Evolutionary conservation across 768 basidiomycete species (phyloP), one percentile per base, ranked within the genome.

Genomic region (Nidularia sp.): DNA sequence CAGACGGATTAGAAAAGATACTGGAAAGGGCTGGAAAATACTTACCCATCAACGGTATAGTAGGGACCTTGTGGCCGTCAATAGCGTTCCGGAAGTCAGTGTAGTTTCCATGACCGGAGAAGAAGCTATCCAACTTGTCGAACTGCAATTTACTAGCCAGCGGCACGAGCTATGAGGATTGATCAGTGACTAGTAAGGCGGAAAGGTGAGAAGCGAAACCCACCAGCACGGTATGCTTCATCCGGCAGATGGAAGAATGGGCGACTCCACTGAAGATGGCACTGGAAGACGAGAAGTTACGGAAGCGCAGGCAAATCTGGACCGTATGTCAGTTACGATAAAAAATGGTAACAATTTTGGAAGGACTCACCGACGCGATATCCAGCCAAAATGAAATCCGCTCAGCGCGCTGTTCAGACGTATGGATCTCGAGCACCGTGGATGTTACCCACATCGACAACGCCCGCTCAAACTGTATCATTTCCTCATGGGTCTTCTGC

Each of bases 231-330:
- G 71, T 71, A 34, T 62, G 60, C 46, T 66, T 70, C 48, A 75
- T 53, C 13, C 74, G 61, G 33, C 66, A 61, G 12, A 80, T 66
- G 5, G 70, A 62, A 1, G 67, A 68, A 46, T 67, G 66, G n/a
- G 69, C 70, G 33, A 81, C 65, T 6, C 74, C 79, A 10, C 63
- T 59, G 18, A 68, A 68, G 12, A 82, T 72, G 32, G 70, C 58
- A 49, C 69, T 67, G 12, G 78, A 72, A 10, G 63, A 66, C 33
- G 71, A 72, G 51, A 72, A 81, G 52, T 83, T 80, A 34, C 75
- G 70, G 25, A 76, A 60, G 18, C 66, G 63, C 33, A 78, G 62
- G 45, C 76, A 80, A 49, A 68, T 63, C 80, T 82, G 48, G 10
- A 31, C 36, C 35, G 32, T 13, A 3, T 34, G 5, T 45, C 12